Base-by-base conservation (phyloP, 345 rosid genomes). In the Syzygium jambos region DNA sequence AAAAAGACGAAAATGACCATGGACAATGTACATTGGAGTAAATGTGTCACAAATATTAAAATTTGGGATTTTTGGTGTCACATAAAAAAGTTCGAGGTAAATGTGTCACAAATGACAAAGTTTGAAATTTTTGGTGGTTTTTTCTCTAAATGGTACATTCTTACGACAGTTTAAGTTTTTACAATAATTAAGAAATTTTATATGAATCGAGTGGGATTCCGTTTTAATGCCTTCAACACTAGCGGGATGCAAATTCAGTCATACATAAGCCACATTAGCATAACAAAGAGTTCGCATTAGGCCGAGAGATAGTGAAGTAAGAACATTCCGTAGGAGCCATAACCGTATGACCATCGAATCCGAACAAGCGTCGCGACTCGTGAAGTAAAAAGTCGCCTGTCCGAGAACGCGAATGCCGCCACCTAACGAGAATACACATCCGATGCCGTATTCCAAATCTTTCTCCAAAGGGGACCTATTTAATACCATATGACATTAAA, bases 291-390 rank as follows among this genome's bases (percentile, higher is more conserved):
- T 73, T 73, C 27, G 10, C 10, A 3, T 38, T 4, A 2, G 3
- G 49, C 41, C 0, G 80, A 73, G 22, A 2, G 80, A 73, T 9
- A 22, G 38, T 5, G 23, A 19, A 38, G 27, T 34, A 5, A 38
- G 8, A 1, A 9, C 23, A 1, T 19, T 19, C 11, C 1, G 22
- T 19, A 38, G 2, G 3, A 19, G 14, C 4, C 25, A 25, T 23
- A 23, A 10, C 59, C 3, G 27, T 25, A 21, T 2, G 49, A 38
- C 38, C 19, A 73, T 41, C 49, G 12, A 6, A 34, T 38, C 49
- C 38, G 25, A 9, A 34, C 2, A 16, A 8, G 25, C 3, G 3
- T 12, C 34, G 1, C 6, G 9, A 61, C 17, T 5, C 7, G 17
- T 12, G 34, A 61, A 7, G 8, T 43, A 61, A 12, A 5, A 61